Evolutionary conservation across 805 yeast genomes (phyloP).

Genomic region (Spencermartinsiella europaea): DNA sequence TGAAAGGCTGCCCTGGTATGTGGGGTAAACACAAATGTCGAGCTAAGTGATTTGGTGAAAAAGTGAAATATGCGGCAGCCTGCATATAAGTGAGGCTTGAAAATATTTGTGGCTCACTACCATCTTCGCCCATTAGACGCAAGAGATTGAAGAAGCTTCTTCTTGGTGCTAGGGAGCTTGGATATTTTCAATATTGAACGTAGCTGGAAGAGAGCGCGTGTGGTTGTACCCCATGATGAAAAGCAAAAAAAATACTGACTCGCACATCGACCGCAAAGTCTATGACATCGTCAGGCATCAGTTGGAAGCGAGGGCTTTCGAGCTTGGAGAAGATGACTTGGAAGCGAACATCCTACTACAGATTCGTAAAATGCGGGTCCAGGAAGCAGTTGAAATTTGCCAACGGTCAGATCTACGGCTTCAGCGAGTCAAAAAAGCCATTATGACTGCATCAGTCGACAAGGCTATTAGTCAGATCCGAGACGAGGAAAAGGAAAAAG

Average conservation of each 20-base stretch:
- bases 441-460: conserved; percentile 60
- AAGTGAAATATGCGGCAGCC: too few species aligned
- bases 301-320: conserved; percentile 13
- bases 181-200: too few species aligned
- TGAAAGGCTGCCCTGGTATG: too few species aligned
- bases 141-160: too few species aligned
- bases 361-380: conserved; percentile 44
- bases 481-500: conserved; percentile 43
- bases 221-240: conserved; percentile 4
- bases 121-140: too few species aligned
- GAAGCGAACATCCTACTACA: conserved; percentile 10
- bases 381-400: conserved; percentile 30
- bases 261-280: conserved; percentile 21
- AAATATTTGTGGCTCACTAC: too few species aligned
- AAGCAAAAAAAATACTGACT: conserved; percentile 1
- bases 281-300: conserved; percentile 26
- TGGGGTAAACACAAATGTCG: too few species aligned
- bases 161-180: too few species aligned
- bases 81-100: too few species aligned
- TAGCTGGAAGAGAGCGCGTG: too few species aligned
- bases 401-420: conserved; percentile 63
- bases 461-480: conserved; percentile 50
- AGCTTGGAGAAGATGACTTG: conserved; percentile 2
- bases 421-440: conserved; percentile 60
- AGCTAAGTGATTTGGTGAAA: too few species aligned